These are phyloP conservation scores for Plasmodium sp. DNA, from an alignment of 169 alveolate genomes.

Conservation along the genomic window DNA sequence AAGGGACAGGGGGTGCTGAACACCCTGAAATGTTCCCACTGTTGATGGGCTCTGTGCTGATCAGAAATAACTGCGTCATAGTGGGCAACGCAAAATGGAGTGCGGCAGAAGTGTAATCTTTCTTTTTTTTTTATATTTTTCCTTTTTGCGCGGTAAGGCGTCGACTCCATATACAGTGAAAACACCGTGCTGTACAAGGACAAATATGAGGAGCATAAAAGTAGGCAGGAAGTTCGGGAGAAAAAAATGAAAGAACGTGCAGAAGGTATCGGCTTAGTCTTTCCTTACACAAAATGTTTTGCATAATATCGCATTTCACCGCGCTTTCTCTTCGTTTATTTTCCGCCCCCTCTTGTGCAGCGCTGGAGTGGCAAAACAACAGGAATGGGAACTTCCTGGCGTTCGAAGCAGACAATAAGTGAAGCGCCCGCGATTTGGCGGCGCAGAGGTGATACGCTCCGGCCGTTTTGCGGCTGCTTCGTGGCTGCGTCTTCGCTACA, in stretches of 20 bases:
- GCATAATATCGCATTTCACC: not conserved
- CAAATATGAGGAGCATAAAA: constrained; percentile 20
- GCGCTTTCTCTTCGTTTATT: not conserved
- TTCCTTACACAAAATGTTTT: not conserved
- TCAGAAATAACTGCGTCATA: not conserved
- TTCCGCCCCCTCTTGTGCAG: not conserved
- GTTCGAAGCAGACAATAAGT: constrained; percentile 11
- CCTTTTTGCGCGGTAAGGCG: constrained; percentile 10
- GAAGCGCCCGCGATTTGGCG: not conserved
- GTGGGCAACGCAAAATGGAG: not conserved
- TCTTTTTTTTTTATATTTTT: not conserved
- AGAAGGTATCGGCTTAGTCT: constrained; percentile 10
- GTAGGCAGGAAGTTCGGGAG: constrained; percentile 13
- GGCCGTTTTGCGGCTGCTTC: not conserved
- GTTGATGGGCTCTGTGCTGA: not conserved
- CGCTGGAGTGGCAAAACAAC: constrained; percentile 13
- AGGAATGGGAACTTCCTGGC: constrained; percentile 40
- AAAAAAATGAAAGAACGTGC: constrained; percentile 32
- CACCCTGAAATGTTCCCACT: not conserved
- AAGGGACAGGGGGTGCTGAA: not conserved
- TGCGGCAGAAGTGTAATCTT: not conserved
- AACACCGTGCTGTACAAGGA: constrained; percentile 52
- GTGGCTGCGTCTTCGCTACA: not conserved
- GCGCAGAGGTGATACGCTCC: not conserved
- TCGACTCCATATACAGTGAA: constrained; percentile 60